These are phyloP conservation scores for Albifimbria verrucaria DNA, from an alignment of 2,329 filamentous ascomycete species.

Conservation along the genomic window DNA sequence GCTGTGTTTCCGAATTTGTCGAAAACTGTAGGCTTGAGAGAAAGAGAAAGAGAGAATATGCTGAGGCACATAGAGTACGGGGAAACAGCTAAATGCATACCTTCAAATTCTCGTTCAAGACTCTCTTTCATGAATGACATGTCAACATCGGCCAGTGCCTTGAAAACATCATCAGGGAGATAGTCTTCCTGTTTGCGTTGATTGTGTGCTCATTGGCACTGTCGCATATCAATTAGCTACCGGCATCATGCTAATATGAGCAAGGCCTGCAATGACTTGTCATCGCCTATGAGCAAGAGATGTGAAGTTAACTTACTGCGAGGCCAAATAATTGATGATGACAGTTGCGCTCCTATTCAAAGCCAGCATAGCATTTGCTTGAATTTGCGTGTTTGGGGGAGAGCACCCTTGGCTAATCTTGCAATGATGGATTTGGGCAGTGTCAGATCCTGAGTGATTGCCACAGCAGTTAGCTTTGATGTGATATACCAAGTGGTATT, in stretches of 20 bases:
- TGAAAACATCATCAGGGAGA: constrained; percentile 74
- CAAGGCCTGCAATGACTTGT: too few relatives aligned
- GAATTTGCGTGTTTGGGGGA: constrained; percentile 81
- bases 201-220: constrained; percentile 73
- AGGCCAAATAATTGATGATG: constrained; percentile 77
- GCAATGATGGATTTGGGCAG: constrained; percentile 81
- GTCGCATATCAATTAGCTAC: neutral
- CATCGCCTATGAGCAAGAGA: too few relatives aligned
- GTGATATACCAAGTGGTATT: neutral
- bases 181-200: constrained; percentile 70
- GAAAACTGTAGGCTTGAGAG: too few relatives aligned
- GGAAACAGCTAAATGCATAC: constrained; percentile 51
- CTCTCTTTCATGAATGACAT: constrained; percentile 67
- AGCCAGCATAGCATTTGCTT: constrained; percentile 76
- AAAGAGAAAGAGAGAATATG: constrained; percentile 1
- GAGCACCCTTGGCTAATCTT: constrained; percentile 72
- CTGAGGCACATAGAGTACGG: too few relatives aligned
- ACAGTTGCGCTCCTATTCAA: constrained; percentile 80
- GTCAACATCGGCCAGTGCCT: constrained; percentile 73
- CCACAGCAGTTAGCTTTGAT: neutral
- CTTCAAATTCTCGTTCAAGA: constrained; percentile 73
- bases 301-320: constrained; percentile 72
- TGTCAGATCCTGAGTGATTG: constrained; percentile 59
- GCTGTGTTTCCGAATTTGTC: too few relatives aligned
- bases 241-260: too few relatives aligned